phyloP scores from a whole-genome alignment of 1,139 yeast genomes.

The Kluyveromyces marxianus region DNA sequence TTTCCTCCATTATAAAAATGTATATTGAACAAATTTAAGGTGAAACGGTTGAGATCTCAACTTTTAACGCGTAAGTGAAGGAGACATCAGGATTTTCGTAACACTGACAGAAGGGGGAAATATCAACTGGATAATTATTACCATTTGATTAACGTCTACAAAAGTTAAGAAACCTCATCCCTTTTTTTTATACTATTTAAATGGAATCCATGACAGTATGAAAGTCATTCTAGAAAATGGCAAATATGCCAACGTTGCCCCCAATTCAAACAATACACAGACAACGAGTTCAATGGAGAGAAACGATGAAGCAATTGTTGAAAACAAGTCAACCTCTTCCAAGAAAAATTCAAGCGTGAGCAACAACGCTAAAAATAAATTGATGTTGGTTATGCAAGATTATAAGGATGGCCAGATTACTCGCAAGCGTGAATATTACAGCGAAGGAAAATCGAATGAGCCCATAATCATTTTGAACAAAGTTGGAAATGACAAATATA shows the following conservation, averaged over 20 bases:
- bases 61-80: too few species aligned
- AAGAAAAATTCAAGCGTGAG: background rate
- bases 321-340: background rate
- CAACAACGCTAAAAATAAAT: background rate
- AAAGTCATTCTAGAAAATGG: background rate
- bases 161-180: too few species aligned
- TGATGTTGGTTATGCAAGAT: background rate
- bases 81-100: background rate
- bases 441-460: too few species aligned
- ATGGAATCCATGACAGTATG: background rate
- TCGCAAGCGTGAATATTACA: background rate
- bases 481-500: background rate
- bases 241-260: background rate
- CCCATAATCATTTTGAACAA: too few species aligned
- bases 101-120: too few species aligned
- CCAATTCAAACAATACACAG: background rate
- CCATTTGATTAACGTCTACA: too few species aligned
- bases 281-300: background rate
- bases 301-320: background rate
- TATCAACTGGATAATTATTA: too few species aligned
- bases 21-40: background rate
- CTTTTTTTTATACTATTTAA: background rate
- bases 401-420: constrained; percentile 1
- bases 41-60: background rate
- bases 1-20: background rate